These are phyloP conservation scores for Flagelloscypha sp. DNA, from an alignment of 768 basidiomycete species.

Conservation along the genomic window DNA sequence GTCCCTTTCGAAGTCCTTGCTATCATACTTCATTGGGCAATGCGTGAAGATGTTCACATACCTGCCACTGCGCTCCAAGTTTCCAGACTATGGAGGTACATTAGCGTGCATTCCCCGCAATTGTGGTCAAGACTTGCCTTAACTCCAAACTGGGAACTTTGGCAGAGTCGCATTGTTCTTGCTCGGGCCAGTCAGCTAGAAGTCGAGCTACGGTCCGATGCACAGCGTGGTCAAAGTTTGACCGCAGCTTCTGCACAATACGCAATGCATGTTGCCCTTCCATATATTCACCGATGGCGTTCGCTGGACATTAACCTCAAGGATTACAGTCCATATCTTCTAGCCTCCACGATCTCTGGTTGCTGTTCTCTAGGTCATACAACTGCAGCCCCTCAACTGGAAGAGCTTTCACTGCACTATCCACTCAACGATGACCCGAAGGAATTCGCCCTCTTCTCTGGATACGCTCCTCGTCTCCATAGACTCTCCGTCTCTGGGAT, in stretches of 20 bases:
- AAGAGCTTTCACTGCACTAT: conserved; percentile 50
- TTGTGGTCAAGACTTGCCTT: conserved; percentile 60
- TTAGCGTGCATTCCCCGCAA: conserved; percentile 50
- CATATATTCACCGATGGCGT: conserved; percentile 48
- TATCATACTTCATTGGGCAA: conserved; percentile 54
- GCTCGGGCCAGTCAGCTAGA: conserved; percentile 56
- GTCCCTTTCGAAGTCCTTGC: conserved; percentile 61
- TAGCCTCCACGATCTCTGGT: conserved; percentile 55
- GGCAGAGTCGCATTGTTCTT: conserved; percentile 53
- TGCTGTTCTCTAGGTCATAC: conserved; percentile 32
- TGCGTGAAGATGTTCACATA: conserved; percentile 46
- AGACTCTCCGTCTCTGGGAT: conserved; percentile 56
- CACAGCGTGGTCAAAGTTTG: conserved; percentile 23
- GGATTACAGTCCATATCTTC: conserved; percentile 54
- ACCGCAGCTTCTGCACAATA: conserved; percentile 44
- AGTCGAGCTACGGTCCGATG: conserved; percentile 36
- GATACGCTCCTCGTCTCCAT: conserved; percentile 47
- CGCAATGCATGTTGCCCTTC: conserved; percentile 44
- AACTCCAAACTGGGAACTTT: conserved; percentile 43
- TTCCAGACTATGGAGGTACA: conserved; percentile 54
- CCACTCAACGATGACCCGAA: conserved; percentile 63
- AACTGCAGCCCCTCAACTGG: conserved; percentile 34
- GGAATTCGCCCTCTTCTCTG: conserved; percentile 57
- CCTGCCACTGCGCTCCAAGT: conserved; percentile 62
- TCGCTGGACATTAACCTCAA: conserved; percentile 52